phyloP scores from a whole-genome alignment of 2,329 filamentous ascomycete species.

The Cercospora berteroae region DNA sequence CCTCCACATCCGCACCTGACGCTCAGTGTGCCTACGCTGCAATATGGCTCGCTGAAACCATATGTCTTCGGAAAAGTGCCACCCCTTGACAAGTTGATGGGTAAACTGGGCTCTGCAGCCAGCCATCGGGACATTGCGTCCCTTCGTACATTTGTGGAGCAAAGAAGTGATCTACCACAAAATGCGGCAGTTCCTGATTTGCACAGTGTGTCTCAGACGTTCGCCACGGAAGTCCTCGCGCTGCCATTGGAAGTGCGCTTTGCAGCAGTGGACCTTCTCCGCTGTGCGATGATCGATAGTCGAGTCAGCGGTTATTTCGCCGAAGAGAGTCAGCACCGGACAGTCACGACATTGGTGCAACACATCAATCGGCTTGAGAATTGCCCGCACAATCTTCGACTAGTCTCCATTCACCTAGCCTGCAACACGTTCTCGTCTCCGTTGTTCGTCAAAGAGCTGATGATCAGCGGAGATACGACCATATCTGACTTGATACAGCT shows the following conservation, averaged over 20 bases:
- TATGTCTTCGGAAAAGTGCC: constrained; percentile 76
- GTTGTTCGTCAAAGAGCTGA: constrained; percentile 58
- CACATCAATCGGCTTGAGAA: constrained; percentile 55
- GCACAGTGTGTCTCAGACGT: constrained; percentile 54
- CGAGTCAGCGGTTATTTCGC: constrained; percentile 80
- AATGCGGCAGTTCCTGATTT: constrained; percentile 72
- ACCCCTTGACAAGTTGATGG: constrained; percentile 75
- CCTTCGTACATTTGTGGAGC: constrained; percentile 69
- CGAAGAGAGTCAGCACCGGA: constrained; percentile 65
- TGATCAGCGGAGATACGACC: constrained; percentile 27
- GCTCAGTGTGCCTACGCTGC: constrained; percentile 68
- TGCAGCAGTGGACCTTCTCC: constrained; percentile 78
- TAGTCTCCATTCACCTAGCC: constrained; percentile 77
- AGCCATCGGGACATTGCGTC: constrained; percentile 60
- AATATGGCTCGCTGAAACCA: constrained; percentile 62
- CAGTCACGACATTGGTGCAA: constrained; percentile 61
- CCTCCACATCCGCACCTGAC: constrained; percentile 73
- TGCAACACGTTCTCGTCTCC: constrained; percentile 82
- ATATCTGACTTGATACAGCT: constrained; percentile 63
- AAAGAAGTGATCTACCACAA: constrained; percentile 58
- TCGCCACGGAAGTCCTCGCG: constrained; percentile 31
- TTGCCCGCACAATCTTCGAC: constrained; percentile 76
- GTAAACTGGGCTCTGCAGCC: constrained; percentile 69
- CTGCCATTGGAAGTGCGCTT: constrained; percentile 69
- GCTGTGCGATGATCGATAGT: constrained; percentile 72